Conservation (phyloP, 148 eudicot genomes). For the Rhododendron kiyosumense region DNA sequence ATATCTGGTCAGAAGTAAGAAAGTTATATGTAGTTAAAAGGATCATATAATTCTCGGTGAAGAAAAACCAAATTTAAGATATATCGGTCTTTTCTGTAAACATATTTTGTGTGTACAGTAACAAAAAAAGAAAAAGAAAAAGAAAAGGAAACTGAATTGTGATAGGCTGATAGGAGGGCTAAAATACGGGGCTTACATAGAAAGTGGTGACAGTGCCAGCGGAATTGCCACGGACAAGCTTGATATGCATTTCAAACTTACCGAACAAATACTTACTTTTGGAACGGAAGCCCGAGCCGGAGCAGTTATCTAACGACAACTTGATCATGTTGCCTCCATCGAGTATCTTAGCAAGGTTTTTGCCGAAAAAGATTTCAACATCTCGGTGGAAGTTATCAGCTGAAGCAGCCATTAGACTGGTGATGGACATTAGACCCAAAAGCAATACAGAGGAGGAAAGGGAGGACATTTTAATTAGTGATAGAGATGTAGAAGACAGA, state of each 20-base stretch:
- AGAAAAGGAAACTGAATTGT: no score
- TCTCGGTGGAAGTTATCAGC: background rate
- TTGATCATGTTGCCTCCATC: conserved; percentile 18
- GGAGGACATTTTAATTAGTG: background rate
- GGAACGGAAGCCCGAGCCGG: conserved; percentile 11
- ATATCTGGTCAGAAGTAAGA: background rate
- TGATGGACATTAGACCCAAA: background rate
- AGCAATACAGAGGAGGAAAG: background rate
- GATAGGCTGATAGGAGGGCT: background rate
- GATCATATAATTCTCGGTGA: background rate
- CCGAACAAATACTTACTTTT: background rate
- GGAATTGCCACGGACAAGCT: conserved; percentile 11
- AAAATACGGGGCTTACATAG: background rate
- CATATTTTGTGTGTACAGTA: no score
- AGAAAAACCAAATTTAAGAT: background rate
- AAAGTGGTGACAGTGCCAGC: conserved; percentile 11
- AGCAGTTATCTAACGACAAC: background rate
- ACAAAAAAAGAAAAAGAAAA: background rate
- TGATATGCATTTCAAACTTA: conserved; percentile 2
- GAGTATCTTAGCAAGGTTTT: conserved; percentile 15
- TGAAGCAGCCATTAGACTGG: background rate
- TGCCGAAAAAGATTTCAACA: conserved; percentile 17
- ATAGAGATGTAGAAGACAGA: background rate
- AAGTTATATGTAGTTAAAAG: background rate
- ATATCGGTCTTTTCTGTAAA: no score